phyloP scores from a whole-genome alignment of 2,329 filamentous ascomycete genomes.

The Fusarium proliferatum region DNA sequence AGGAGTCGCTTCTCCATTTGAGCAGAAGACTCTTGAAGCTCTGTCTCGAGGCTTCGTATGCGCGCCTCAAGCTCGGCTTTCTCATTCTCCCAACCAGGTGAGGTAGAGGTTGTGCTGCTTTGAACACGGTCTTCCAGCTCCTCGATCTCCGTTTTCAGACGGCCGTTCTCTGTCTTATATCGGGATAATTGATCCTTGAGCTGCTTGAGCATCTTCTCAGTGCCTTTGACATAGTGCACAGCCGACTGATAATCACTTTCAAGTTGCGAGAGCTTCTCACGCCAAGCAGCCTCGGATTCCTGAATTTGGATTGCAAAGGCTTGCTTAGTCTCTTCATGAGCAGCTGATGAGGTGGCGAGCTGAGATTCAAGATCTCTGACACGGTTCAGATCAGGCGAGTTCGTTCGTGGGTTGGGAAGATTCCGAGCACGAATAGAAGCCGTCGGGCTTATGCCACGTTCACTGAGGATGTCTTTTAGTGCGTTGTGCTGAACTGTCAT shows the following conservation, averaged over 20 bases:
- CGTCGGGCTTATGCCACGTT: slow-evolving; percentile 86
- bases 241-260: slow-evolving; percentile 98
- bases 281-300: slow-evolving; percentile 88
- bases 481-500: slow-evolving; percentile 92
- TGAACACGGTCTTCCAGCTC: slow-evolving; percentile 67
- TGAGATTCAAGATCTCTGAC: slow-evolving; percentile 90
- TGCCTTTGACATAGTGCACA: slow-evolving; percentile 97
- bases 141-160: slow-evolving; percentile 84
- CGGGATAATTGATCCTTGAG: slow-evolving; percentile 97
- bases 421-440: slow-evolving; percentile 77
- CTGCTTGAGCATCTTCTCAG: slow-evolving; percentile 98
- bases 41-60: slow-evolving; percentile 75
- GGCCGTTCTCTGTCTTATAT: slow-evolving; percentile 87
- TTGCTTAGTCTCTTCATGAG: slow-evolving; percentile 86
- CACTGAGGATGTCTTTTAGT: slow-evolving; percentile 89
- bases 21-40: slow-evolving; percentile 72
- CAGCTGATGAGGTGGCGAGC: slow-evolving; percentile 78
- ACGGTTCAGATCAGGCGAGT: slow-evolving; percentile 83
- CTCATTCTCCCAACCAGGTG: slow-evolving; percentile 79
- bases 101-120: slow-evolving; percentile 53
- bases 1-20: slow-evolving; percentile 78
- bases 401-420: slow-evolving; percentile 75
- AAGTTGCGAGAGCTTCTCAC: slow-evolving; percentile 91
- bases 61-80: slow-evolving; percentile 73
- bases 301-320: slow-evolving; percentile 82